Base-by-base conservation (phyloP, 2,329 filamentous ascomycete genomes). In the Sporothrix globosa region DNA sequence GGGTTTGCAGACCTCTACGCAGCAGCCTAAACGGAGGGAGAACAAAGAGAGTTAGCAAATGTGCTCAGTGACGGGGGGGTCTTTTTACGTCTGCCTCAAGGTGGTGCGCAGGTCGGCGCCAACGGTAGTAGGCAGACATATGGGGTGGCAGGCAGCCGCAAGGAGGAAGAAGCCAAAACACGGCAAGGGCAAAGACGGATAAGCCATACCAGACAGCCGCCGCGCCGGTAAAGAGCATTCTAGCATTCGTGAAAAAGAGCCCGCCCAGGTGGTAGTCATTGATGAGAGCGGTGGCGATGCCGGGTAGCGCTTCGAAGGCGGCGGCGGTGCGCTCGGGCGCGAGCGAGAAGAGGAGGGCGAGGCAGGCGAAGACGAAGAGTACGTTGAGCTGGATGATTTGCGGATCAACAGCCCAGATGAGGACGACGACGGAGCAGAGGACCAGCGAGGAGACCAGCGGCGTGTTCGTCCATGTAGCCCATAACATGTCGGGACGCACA, bases 1-100 rank as follows among this genome's bases (percentile, higher is more conserved):
- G 85, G 50, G 96, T 96, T 78, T 94, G 92, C 82, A 91, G 93
- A 73, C 93, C 92, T 78, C 96, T 90, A 79, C 92, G 91, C 72
- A 93, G 85, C 72, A 97, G 86, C 93, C 92, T 96, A 69, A 24
- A 69, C 27, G 11, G 53, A 63, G 19, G 50, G 50, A 69, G 46
- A 27, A 72, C 34, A 44, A 44, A 14, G 11, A 44, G 41, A 69
- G 70, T 70, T 61, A 73, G 69, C 21, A 58, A 34, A 46, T 21
- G 27, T 3, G 10, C 21, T 52, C 63, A 30, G 21, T 14, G 14
- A 3, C n/a, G 6, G 19, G 27, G 24, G 19, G 14, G 10, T 7
- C 4, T 6, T 19, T 19, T 34, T 24, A 27, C 11, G 24, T 21
- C 63, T 17, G 27, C 17, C 63, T 9, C 19, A 41, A 7, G 17